Base-by-base conservation (phyloP, 352 stramenopile species). In the Phytophthora cajani region DNA sequence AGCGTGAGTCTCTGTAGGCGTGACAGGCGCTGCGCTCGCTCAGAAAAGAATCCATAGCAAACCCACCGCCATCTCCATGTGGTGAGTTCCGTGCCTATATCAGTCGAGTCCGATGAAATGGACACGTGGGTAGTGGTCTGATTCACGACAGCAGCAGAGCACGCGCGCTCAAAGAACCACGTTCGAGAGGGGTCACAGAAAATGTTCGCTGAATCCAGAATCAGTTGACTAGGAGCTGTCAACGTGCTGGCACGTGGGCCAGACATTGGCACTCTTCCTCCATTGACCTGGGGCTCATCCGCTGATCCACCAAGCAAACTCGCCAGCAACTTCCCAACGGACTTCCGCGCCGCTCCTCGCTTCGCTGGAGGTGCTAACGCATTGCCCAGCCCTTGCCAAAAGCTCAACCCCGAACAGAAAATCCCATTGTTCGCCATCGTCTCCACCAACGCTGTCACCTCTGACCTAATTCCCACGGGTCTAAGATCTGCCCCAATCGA, bases 291-390 rank as follows among this genome's bases (percentile, higher is more conserved):
- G 6, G 4, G 42, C n/a, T 9, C 42, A 12, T 11, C 40, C 25
- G 14, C 23, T 27, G 42, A 6, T 23, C 57, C 42, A 17, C 57
- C 42, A 54, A 63, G 47, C 17, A 63, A 0, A n/a, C 14, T 42
- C 11, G 25, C 46, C 11, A 63, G 40, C 7, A 63, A 30, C 10
- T 54, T 63, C 36, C 57, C 57, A 21, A 54, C 10, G 2, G 57
- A 16, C 33, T 63, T 53, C 16, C 57, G 57, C 11, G 57, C 57
- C n/a, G 36, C 57, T 32, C 23, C 57, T 44, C n/a, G 17, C 9
- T 63, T 55, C 3, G 25, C n/a, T 19, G 23, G 40, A n/a, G 40
- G 3, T 7, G 25, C 27, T 38, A 63, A 54, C 7, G 16, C n/a
- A 32, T 55, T 33, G 27, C 27, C 27, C 27, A 33, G 30, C 30